These are phyloP conservation scores for Pseudogymnoascus sp. DNA, from an alignment of 2,329 filamentous ascomycete species.

Conservation along the genomic window DNA sequence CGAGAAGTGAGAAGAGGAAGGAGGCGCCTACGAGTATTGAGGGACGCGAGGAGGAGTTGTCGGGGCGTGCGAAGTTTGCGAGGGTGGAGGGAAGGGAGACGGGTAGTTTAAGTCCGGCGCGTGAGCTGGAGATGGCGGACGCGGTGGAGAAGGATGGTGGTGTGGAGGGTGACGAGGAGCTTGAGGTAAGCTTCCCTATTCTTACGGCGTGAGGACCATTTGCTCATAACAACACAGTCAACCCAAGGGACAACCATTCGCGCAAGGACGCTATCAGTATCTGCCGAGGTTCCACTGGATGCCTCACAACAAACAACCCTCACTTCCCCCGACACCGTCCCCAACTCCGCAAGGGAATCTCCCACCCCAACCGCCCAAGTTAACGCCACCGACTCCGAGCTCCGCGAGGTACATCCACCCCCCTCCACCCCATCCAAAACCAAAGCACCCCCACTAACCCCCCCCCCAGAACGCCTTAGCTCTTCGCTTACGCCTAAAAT, in stretches of 20 bases:
- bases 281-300: background rate
- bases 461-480: constrained; percentile 51
- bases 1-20: background rate
- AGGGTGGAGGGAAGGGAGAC: background rate
- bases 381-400: background rate
- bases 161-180: background rate
- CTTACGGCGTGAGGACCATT: background rate
- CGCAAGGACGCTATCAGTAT: background rate
- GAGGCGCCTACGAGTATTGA: background rate
- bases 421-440: background rate
- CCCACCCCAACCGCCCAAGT: background rate
- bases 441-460: background rate
- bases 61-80: background rate
- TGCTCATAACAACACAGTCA: background rate
- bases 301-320: background rate
- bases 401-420: background rate
- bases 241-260: background rate
- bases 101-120: background rate
- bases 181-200: background rate
- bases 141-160: background rate
- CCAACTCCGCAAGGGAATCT: background rate
- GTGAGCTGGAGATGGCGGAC: background rate
- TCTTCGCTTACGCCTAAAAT: constrained; percentile 57
- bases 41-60: background rate
- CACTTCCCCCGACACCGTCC: background rate